Conservation (phyloP, 345 rosid genomes). For the Viola odorata region DNA sequence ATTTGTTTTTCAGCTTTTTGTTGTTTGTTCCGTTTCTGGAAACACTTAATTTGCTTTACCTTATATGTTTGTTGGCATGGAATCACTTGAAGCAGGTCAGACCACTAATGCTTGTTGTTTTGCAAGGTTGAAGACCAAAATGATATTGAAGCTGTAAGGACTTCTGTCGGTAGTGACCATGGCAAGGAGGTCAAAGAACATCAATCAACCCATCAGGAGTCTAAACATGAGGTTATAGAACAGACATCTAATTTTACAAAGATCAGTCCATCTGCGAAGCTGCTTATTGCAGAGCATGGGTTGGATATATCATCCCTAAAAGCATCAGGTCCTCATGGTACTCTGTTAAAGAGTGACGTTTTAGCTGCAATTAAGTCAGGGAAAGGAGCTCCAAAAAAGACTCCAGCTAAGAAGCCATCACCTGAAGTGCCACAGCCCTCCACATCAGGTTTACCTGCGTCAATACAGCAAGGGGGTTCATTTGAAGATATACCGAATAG, state of each 20-base stretch:
- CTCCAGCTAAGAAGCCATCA: constrained; percentile 36
- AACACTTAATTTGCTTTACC: no score
- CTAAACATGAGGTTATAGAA: constrained; percentile 33
- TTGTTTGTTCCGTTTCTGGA: no score
- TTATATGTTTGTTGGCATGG: no score
- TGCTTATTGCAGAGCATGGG: constrained; percentile 68
- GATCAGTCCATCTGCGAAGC: constrained; percentile 88
- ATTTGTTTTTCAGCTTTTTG: no score
- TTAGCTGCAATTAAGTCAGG: constrained; percentile 76
- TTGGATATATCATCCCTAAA: constrained; percentile 69
- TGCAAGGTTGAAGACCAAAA: constrained; percentile 81
- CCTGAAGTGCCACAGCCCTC: constrained; percentile 36
- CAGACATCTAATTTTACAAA: constrained; percentile 48
- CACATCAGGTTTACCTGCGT: constrained; percentile 23
- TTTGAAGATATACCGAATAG: constrained; percentile 83
- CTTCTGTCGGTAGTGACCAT: constrained; percentile 41
- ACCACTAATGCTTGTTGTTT: constrained; percentile 22
- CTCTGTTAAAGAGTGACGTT: constrained; percentile 83
- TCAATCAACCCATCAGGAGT: constrained; percentile 36
- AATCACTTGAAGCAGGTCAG: not conserved
- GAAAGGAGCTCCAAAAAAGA: constrained; percentile 39
- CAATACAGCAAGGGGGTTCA: constrained; percentile 46
- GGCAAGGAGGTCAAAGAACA: constrained; percentile 39
- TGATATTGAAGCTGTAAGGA: constrained; percentile 63
- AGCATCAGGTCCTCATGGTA: constrained; percentile 79